phyloP scores from a whole-genome alignment of 768 basidiomycete species.

The Brasilioporus rufonigricans region DNA sequence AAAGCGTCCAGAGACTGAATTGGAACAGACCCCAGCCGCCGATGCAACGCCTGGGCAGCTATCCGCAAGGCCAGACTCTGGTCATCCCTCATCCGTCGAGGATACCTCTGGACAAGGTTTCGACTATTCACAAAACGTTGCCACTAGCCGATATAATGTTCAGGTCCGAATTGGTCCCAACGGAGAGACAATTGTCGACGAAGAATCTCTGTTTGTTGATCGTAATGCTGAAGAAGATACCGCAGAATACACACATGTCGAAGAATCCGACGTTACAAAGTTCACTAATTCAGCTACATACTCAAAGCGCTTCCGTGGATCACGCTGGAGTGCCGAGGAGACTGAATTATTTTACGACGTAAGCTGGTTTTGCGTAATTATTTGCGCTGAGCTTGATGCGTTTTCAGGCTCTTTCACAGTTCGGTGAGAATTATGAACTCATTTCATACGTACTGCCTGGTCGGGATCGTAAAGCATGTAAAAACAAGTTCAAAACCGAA shows the following conservation, averaged over 20 bases:
- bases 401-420: conserved; percentile 80
- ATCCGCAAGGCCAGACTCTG: conserved; percentile 17
- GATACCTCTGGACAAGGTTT: conserved; percentile 61
- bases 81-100: conserved; percentile 18
- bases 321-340: conserved; percentile 87
- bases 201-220: conserved; percentile 80
- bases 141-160: conserved; percentile 73
- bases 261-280: conserved; percentile 79
- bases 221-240: conserved; percentile 67
- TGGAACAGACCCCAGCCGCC: conserved; percentile 4
- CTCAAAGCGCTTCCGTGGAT: conserved; percentile 75
- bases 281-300: conserved; percentile 86
- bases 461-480: conserved; percentile 85
- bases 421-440: conserved; percentile 90
- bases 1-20: conserved; percentile 8
- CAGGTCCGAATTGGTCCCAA: conserved; percentile 87
- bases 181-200: conserved; percentile 85
- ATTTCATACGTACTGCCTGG: conserved; percentile 84
- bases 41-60: conserved; percentile 6
- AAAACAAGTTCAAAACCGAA: conserved; percentile 90
- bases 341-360: conserved; percentile 88
- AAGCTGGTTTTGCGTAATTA: conserved; percentile 25
- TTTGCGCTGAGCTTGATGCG: conserved; percentile 5
- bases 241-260: conserved; percentile 70
- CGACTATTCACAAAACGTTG: conserved; percentile 63